Conservation (phyloP, 345 rosid species). For the Citrus australasica region DNA sequence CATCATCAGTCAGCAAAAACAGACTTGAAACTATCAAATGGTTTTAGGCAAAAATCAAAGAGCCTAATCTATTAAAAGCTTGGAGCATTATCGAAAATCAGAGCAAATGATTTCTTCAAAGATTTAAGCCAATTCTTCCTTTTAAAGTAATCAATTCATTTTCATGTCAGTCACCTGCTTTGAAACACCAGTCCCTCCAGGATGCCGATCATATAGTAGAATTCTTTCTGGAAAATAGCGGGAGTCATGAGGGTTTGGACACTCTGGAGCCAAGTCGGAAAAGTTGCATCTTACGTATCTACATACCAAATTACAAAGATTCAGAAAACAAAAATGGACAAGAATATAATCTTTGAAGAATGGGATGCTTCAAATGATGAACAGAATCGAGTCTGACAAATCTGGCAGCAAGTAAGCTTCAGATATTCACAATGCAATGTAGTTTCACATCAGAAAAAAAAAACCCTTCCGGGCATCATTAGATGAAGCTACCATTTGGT, state of each 20-base stretch:
- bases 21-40: not conserved
- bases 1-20: not conserved
- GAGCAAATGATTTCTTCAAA: not conserved
- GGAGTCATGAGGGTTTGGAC: slow-evolving; percentile 62
- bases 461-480: not conserved
- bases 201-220: slow-evolving; percentile 84
- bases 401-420: not conserved
- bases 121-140: not conserved
- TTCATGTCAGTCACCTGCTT: slow-evolving; percentile 47
- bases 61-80: not conserved
- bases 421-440: not conserved
- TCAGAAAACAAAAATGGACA: not conserved
- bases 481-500: not conserved
- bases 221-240: slow-evolving; percentile 67
- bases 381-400: not conserved
- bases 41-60: not conserved
- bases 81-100: not conserved
- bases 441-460: not conserved
- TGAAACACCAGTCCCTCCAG: slow-evolving; percentile 89
- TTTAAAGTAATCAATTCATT: not conserved
- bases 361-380: not conserved
- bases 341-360: not conserved
- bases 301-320: slow-evolving; percentile 18
- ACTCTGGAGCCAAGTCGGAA: slow-evolving; percentile 91
- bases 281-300: slow-evolving; percentile 76